Base-by-base conservation (phyloP, 352 stramenopile genomes). In the Globisporangium nunn region DNA sequence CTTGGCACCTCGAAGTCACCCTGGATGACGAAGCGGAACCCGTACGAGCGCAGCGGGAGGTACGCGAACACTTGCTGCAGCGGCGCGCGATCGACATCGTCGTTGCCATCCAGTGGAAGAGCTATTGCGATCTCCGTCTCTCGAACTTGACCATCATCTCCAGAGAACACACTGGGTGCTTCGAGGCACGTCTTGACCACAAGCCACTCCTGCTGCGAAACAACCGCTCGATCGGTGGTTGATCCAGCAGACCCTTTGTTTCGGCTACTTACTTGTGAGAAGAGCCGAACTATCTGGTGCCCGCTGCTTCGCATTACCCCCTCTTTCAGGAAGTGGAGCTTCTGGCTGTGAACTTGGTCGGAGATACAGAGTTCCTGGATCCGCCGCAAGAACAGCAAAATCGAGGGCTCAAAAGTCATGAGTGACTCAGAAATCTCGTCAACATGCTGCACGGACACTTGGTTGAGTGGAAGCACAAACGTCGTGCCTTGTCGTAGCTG, bases 1-100 rank as follows among this genome's bases (percentile, higher is more conserved):
- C 85, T 94, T 14, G 85, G 79, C 1, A 95, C 78, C 51, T 93
- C 79, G 62, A 94, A 96, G 50, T 96, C 81, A 40, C 75, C 85
- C 33, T 96, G 87, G 8, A 96, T 31, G 37, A 96, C 88, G 72
- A 92, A 95, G 1, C 77, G 78, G 35, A 95, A 90, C 18, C 81
- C 81, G 44, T 93, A 93, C 6, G 78, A 89, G 4, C 82, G 75
- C 48, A 95, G 55, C 3, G 87, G 85, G 4, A 96, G 61, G 50
- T 87, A 96, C 15, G 82, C 86, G 54, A 93, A 95, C 30, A 96
- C 81, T 35, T 87, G 71, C 54, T 92, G 85, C 5, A 91, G 70
- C 17, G 77, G 66, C 10, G 78, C 73, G 37, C 72, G 60, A 18
- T 72, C 67, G 4, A n/a, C 46, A 17, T 17, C 45, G 31, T 12